Percentiles rank a stretch among this genome's conserved stretches.
These are phyloP conservation scores for Globisporangium cylindrosporum DNA, from an alignment of 352 stramenopile genomes.

Conservation along the genomic window DNA sequence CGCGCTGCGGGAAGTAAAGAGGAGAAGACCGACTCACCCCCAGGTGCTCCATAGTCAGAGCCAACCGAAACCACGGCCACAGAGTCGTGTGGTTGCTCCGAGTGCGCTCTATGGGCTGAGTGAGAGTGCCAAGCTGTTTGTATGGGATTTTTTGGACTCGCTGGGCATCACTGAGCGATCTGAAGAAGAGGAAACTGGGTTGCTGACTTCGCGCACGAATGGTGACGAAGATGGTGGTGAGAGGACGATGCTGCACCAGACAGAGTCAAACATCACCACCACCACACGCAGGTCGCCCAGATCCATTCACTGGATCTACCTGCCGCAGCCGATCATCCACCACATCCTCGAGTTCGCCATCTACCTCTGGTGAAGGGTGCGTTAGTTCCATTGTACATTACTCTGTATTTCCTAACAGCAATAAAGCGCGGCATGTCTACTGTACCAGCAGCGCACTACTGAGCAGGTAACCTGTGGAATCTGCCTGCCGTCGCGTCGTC, in stretches of 20 bases:
- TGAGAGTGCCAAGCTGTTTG: not conserved
- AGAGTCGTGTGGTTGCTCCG: not conserved
- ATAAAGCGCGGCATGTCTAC: too few species aligned
- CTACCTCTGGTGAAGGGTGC: constrained; percentile 41
- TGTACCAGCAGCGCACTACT: too few species aligned
- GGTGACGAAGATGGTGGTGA: not conserved
- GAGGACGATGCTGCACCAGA: not conserved
- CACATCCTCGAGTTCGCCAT: constrained; percentile 62
- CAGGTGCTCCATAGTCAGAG: not conserved
- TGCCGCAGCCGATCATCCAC: constrained; percentile 36
- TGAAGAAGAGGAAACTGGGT: not conserved
- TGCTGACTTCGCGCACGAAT: not conserved
- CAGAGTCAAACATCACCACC: not conserved
- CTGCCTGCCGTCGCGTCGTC: not conserved
- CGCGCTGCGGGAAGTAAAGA: constrained; percentile 17
- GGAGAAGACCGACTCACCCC: not conserved
- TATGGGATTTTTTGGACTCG: not conserved
- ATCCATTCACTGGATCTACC: constrained; percentile 34
- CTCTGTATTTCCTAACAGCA: not conserved
- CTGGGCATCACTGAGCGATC: not conserved
- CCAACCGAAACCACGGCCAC: not conserved
- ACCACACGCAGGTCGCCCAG: constrained; percentile 7
- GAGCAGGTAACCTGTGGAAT: too few species aligned
- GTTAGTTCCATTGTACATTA: not conserved
- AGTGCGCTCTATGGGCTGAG: not conserved